These are phyloP conservation scores for Kluyveromyces sp. DNA, from an alignment of 1,139 yeast genomes.

Conservation along the genomic window DNA sequence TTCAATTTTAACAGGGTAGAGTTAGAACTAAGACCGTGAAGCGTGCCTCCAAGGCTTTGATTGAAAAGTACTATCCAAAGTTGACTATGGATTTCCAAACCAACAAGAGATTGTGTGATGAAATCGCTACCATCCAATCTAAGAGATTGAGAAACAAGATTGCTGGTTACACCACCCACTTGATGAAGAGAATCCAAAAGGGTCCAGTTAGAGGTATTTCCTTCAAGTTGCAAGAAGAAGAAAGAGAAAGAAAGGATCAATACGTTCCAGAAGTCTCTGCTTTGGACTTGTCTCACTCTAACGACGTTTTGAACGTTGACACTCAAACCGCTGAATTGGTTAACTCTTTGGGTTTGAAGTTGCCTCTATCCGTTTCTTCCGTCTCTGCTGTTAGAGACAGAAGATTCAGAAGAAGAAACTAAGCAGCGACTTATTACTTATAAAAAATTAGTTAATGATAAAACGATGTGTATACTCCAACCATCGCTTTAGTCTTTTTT, in stretches of 20 bases:
- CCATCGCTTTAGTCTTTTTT: neutral
- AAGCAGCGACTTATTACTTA: slow-evolving; percentile 27
- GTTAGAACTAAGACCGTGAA: slow-evolving; percentile 99
- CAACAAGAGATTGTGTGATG: slow-evolving; percentile 99
- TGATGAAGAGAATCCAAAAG: slow-evolving; percentile 99
- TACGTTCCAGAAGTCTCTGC: slow-evolving; percentile 99
- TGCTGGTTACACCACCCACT: slow-evolving; percentile 99
- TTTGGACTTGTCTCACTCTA: slow-evolving; percentile 94
- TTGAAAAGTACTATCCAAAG: slow-evolving; percentile 99
- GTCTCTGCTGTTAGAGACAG: slow-evolving; percentile 92
- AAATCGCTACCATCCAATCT: slow-evolving; percentile 98
- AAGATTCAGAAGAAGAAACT: slow-evolving; percentile 94
- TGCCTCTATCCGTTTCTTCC: slow-evolving; percentile 85
- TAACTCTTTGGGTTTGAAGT: slow-evolving; percentile 92
- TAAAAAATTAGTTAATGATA: slow-evolving; percentile 1
- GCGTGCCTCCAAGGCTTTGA: slow-evolving; percentile 99
- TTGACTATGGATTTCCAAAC: slow-evolving; percentile 99
- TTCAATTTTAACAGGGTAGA: slow-evolving; percentile 59
- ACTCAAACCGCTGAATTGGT: slow-evolving; percentile 96
- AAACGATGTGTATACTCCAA: neutral
- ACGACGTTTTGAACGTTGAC: slow-evolving; percentile 96
- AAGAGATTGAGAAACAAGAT: slow-evolving; percentile 99
- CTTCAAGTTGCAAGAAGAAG: slow-evolving; percentile 99
- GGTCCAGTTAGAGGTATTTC: slow-evolving; percentile 99
- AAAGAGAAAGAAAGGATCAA: slow-evolving; percentile 99